Base-by-base conservation (phyloP, 2,329 filamentous ascomycete genomes). In the Apiospora arundinis region DNA sequence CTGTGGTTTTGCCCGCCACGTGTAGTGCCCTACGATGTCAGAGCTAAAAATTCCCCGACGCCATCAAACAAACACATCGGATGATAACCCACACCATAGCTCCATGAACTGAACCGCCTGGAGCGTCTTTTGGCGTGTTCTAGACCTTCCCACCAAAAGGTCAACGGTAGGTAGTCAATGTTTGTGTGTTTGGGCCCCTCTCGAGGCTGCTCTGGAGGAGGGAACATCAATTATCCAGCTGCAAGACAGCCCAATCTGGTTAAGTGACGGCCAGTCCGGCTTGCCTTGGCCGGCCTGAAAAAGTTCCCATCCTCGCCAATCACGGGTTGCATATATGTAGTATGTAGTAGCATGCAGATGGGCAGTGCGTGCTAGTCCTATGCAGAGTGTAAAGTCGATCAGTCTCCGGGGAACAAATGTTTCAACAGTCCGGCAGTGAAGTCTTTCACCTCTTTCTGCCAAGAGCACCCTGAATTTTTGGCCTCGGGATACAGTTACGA, bases 161-260 rank as follows among this genome's bases (percentile, higher is more conserved):
- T 18, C 28, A 40, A 40, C 56, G 18, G 56, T 40, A 3, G 18
- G 56, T n/a, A 3, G 9, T n/a, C 21, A 18, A 40, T 63, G 56
- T 40, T 32, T 37, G 32, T 37, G 32, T n/a, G 0, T 18, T 40
- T 18, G 14, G 16, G 14, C 12, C 28, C 21, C 16, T 25, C 49
- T 16, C 28, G 11, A 60, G 28, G 32, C 56, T 45, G 56, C 23
- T 11, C 18, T 37, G 52, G 18, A 9, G 40, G n/a, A 40, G 56
- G 56, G 32, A 63, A 63, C 56, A 63, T 63, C 56, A 40, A n/a
- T n/a, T n/a, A 40, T 40, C 56, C 56, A 12, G 56, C 37, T 40
- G 56, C 56, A 63, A 40, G 56, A 63, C 56, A 18, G 4, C 56
- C 56, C 7, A 40, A n/a, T 63, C 32, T 16, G 32, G 56, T 32